phyloP scores from a whole-genome alignment of 805 yeast genomes.

The Metschnikowia koreensis region DNA sequence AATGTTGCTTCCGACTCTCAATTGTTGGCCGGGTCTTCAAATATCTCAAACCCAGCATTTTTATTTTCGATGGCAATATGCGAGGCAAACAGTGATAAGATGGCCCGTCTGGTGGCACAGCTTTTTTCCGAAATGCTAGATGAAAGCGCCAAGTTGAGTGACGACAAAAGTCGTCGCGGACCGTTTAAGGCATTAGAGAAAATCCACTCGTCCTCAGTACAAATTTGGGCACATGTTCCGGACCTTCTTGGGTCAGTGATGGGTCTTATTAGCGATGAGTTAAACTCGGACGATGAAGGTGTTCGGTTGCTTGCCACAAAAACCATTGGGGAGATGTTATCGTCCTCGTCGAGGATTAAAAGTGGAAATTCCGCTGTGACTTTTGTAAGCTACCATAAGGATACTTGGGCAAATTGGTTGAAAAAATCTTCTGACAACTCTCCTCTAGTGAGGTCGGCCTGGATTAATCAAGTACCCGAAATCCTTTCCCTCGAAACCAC shows the following conservation, averaged over 20 bases:
- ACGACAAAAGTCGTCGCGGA: conserved; percentile 9
- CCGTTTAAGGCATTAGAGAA: conserved; percentile 49
- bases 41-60: conserved; percentile 56
- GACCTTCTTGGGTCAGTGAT: conserved; percentile 69
- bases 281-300: conserved; percentile 64
- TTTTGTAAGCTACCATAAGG: conserved; percentile 56
- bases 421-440: conserved; percentile 71
- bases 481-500: conserved; percentile 46
- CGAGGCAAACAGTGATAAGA: conserved; percentile 63
- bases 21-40: conserved; percentile 27
- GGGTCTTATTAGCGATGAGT: conserved; percentile 77
- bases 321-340: conserved; percentile 65
- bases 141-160: conserved; percentile 36
- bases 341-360: conserved; percentile 29
- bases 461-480: conserved; percentile 61
- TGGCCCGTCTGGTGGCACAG: conserved; percentile 74
- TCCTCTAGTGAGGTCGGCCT: conserved; percentile 58
- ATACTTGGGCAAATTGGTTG: conserved; percentile 69
- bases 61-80: conserved; percentile 67
- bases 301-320: conserved; percentile 68
- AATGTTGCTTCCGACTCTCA: conserved; percentile 23
- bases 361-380: conserved; percentile 46
- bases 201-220: conserved; percentile 60
- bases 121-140: conserved; percentile 74
- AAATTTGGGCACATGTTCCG: conserved; percentile 77